Evolutionary conservation across 2,329 filamentous ascomycete species (phyloP).

Genomic region (Bipolaris bicolor): DNA sequence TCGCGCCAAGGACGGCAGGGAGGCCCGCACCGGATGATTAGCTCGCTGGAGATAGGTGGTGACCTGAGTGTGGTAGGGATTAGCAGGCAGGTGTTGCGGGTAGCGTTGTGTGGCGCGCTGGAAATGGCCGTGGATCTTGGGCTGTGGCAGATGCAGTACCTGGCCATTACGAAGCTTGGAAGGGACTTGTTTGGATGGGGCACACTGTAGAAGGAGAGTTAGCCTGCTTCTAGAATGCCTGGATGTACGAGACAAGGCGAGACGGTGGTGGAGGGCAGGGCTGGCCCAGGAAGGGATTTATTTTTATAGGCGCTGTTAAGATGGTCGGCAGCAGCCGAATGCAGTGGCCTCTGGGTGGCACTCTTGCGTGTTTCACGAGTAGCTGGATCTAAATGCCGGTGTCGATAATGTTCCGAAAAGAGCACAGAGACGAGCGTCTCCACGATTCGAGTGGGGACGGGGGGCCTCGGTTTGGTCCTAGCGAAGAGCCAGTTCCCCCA

Average conservation of each 20-base stretch:
- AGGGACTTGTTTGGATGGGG: conserved; percentile 45
- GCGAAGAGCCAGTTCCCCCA: not conserved
- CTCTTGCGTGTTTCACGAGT: conserved; percentile 14
- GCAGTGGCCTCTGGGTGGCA: conserved; percentile 18
- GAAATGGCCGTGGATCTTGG: conserved; percentile 44
- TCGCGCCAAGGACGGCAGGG: conserved; percentile 14
- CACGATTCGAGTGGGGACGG: conserved; percentile 5
- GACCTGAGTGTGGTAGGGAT: conserved; percentile 25
- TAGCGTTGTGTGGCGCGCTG: conserved; percentile 42
- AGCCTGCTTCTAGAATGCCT: conserved; percentile 1
- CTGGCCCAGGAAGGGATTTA: not conserved
- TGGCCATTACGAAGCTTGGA: conserved; percentile 37
- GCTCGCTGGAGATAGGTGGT: conserved; percentile 12
- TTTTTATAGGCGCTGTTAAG: not conserved
- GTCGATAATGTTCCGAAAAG: conserved; percentile 12
- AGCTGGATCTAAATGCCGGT: conserved; percentile 12
- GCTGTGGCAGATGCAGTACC: conserved; percentile 44
- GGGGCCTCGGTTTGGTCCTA: conserved; percentile 2
- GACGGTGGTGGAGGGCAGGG: not conserved
- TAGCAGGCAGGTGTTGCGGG: conserved; percentile 36
- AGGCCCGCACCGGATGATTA: conserved; percentile 17
- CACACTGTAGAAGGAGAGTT: conserved; percentile 27
- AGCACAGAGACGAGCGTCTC: conserved; percentile 7
- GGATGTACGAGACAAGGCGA: conserved; percentile 4
- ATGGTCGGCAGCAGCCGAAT: conserved; percentile 13